A percentile compares a stretch with the other conserved stretches of the same genome.
Evolutionary conservation across 2,329 filamentous ascomycete species (phyloP).

Genomic region (Xylaria sp.): DNA sequence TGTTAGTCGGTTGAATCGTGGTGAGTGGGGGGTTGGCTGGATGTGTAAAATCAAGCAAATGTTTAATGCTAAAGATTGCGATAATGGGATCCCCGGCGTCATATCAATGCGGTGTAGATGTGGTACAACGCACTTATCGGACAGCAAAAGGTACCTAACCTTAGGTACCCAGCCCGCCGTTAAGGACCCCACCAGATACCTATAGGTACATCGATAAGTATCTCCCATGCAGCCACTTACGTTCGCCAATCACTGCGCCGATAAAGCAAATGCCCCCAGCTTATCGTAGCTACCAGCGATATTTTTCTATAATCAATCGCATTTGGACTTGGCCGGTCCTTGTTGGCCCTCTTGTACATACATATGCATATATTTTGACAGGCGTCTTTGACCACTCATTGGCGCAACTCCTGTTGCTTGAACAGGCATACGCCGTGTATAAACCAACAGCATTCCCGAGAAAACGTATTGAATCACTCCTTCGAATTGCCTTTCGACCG

Average conservation of each 20-base stretch:
- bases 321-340: conserved; percentile 10
- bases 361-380: conserved; percentile 2
- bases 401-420: not conserved
- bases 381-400: conserved; percentile 10
- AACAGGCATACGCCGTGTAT: not conserved
- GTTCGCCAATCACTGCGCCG: conserved; percentile 23
- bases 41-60: conserved; percentile 1
- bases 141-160: not conserved
- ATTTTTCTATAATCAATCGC: conserved; percentile 26
- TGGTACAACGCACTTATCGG: not conserved
- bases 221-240: conserved; percentile 23
- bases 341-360: conserved; percentile 24
- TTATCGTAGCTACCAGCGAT: conserved; percentile 45
- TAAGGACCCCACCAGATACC: not conserved
- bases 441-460: conserved; percentile 3
- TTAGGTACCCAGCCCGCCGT: no score
- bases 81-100: conserved; percentile 14
- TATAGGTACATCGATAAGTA: not conserved
- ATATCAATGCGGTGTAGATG: conserved; percentile 22
- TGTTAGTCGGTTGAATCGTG: not conserved
- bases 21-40: not conserved
- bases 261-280: conserved; percentile 37
- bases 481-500: not conserved
- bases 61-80: not conserved
- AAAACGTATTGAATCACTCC: not conserved